These are phyloP conservation scores for Fusarium sp. DNA, from an alignment of 2,329 filamentous ascomycete genomes.

Conservation along the genomic window DNA sequence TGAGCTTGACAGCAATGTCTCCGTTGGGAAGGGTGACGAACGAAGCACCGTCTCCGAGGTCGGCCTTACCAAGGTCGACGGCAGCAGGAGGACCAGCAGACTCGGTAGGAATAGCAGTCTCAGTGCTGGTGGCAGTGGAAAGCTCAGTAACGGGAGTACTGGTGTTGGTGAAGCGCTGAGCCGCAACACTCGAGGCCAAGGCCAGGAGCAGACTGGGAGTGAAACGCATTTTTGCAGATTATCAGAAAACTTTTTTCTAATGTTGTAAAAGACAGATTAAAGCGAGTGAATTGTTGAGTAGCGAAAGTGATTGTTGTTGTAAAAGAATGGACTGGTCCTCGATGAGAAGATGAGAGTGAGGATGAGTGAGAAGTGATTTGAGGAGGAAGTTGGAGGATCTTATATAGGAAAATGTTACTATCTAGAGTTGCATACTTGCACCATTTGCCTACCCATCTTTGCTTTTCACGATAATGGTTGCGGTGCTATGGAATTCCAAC, in stretches of 20 bases:
- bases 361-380: conserved; percentile 26
- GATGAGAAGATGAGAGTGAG: conserved; percentile 32
- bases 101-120: not conserved
- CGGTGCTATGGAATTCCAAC: not conserved
- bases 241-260: not conserved
- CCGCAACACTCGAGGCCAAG: conserved; percentile 25
- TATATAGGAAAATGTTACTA: conserved; percentile 21
- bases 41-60: not conserved
- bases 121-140: not conserved
- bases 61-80: not conserved
- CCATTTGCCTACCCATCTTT: no score
- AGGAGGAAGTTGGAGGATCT: conserved; percentile 8
- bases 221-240: conserved; percentile 32
- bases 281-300: conserved; percentile 11
- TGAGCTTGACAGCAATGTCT: no score
- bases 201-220: conserved; percentile 20
- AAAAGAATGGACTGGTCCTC: conserved; percentile 41
- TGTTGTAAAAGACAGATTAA: conserved; percentile 7
- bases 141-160: conserved; percentile 9
- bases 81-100: rapidly evolving
- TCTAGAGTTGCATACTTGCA: not conserved
- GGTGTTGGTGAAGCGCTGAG: conserved; percentile 37
- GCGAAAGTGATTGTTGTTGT: conserved; percentile 4
- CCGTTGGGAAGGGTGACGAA: not conserved
- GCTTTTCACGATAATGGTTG: not conserved